These are phyloP conservation scores for Trichosporon asahii DNA, from an alignment of 1,284 basidiomycete species.

Conservation along the genomic window DNA sequence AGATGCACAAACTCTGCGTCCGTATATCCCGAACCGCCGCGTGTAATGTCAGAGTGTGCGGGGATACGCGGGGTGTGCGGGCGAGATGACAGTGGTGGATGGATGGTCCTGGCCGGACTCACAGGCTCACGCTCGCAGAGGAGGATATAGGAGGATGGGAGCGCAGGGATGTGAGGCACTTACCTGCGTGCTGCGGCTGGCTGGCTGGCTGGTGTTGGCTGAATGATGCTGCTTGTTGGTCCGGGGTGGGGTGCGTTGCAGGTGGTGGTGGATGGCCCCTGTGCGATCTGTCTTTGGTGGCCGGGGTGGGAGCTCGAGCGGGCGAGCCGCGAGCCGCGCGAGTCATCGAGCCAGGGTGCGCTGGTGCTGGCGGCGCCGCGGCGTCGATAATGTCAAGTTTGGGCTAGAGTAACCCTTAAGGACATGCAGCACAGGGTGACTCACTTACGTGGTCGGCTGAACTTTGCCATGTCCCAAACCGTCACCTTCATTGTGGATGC, in stretches of 20 bases:
- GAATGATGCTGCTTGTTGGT: neutral
- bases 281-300: neutral
- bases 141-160: no score
- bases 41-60: neutral
- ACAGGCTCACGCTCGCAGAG: no score
- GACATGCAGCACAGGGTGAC: neutral
- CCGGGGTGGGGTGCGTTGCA: neutral
- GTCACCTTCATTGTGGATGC: neutral
- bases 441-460: constrained; percentile 3
- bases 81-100: neutral
- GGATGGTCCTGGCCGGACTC: no score
- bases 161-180: neutral
- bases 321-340: neutral
- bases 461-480: constrained; percentile 3
- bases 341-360: neutral
- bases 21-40: neutral
- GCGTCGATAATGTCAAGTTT: constrained; percentile 3
- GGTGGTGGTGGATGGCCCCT: neutral
- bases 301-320: neutral
- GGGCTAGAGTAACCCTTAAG: neutral
- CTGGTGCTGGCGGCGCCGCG: neutral
- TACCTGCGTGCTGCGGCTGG: neutral
- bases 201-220: neutral
- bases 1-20: constrained; percentile 3
- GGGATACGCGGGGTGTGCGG: neutral